Evolutionary conservation across 2,329 filamentous ascomycete genomes (phyloP).

Genomic region (Alternaria rosae): DNA sequence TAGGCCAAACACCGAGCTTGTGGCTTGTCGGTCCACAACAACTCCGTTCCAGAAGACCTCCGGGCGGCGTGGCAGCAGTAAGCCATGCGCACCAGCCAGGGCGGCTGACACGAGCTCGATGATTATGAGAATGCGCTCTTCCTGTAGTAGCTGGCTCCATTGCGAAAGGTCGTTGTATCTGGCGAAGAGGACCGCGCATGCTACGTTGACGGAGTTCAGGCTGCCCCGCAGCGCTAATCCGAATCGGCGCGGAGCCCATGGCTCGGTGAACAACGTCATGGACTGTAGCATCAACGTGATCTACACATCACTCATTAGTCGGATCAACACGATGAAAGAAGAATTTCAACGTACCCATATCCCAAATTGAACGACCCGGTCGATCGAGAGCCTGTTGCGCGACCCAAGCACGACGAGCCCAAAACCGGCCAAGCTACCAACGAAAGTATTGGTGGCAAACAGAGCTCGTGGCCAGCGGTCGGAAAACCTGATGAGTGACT

Average conservation of each 20-base stretch:
- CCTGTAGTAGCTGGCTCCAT: not conserved
- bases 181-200: not conserved
- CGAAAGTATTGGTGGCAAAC: not conserved
- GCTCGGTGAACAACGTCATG: not conserved
- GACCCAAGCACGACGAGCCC: not conserved
- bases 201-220: not conserved
- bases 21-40: not conserved
- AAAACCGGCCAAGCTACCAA: not conserved
- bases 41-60: not conserved
- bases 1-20: not conserved
- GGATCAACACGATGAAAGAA: not conserved
- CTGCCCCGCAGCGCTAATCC: not conserved
- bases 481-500: not conserved
- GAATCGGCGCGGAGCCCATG: not conserved
- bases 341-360: not conserved
- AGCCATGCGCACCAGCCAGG: not conserved
- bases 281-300: not conserved
- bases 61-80: not conserved
- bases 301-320: not conserved
- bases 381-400: not conserved
- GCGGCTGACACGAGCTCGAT: not conserved
- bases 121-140: not conserved
- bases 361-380: not conserved
- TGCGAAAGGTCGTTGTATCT: not conserved
- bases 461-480: not conserved